Conservation (phyloP, 805 yeast genomes). For the Saturnispora halmiae region DNA sequence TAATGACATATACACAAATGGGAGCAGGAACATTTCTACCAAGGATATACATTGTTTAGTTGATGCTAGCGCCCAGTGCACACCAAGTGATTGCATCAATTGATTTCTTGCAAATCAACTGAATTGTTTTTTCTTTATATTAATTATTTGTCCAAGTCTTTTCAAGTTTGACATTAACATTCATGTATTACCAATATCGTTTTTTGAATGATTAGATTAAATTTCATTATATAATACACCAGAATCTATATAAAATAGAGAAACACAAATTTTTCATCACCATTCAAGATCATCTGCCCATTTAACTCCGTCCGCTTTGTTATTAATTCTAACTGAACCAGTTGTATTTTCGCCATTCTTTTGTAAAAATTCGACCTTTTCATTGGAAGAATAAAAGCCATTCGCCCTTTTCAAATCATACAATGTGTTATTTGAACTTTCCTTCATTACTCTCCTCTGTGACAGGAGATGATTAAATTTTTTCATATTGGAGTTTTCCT, state of each 20-base stretch:
- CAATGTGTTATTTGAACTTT: background rate
- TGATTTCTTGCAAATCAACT: constrained; percentile 19
- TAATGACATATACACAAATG: constrained; percentile 10
- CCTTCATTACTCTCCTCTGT: constrained; percentile 5
- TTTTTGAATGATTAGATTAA: too few relatives aligned
- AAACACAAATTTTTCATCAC: constrained; percentile 14
- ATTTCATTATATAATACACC: background rate
- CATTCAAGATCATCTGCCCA: constrained; percentile 28
- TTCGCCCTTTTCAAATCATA: constrained; percentile 2
- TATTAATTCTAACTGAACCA: background rate
- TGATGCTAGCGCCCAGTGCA: constrained; percentile 46
- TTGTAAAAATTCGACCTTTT: constrained; percentile 20
- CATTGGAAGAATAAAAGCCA: constrained; percentile 27
- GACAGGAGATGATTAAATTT: constrained; percentile 8
- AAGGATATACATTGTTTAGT: constrained; percentile 36
- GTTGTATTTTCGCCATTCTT: constrained; percentile 5
- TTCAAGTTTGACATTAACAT: too few relatives aligned
- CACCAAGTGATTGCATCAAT: constrained; percentile 35
- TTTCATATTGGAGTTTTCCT: background rate
- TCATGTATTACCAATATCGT: too few relatives aligned
- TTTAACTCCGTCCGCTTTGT: constrained; percentile 19
- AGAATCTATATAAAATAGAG: background rate
- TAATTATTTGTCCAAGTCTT: background rate
- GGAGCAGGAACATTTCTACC: constrained; percentile 21
- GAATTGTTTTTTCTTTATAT: background rate